Base-by-base conservation (phyloP, 805 yeast genomes). In the Debaryomyces hansenii region DNA sequence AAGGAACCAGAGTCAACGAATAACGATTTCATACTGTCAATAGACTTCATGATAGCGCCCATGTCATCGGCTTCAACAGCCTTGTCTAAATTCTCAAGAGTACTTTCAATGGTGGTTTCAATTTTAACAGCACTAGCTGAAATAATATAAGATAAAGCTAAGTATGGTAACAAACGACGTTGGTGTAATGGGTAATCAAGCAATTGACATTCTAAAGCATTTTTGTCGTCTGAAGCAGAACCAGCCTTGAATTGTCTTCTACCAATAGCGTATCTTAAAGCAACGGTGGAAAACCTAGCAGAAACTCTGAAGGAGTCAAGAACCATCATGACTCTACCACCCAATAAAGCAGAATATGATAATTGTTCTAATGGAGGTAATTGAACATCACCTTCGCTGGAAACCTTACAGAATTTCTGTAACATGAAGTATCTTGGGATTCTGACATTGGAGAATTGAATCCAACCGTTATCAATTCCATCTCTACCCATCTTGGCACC, bases 401-500 rank as follows among this genome's bases (percentile, higher is more conserved):
- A 48, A 32, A 73, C 77, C 49, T 69, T 67, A 58, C 74, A 67
- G 56, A 61, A 73, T 51, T 67, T 72, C 57, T 72, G 77, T 58
- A 73, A 67, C 78, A 73, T 73, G 57, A 68, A 70, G 56, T 60
- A 69, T 53, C 78, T 63, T 38, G 78, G 78, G 50, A 73, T 66
- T 51, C 74, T 59, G 33, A 73, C 78, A 44, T 59, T 56, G 24
- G 76, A 65, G 50, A 69, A 73, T 58, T 73, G 78, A 58, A 73
- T 73, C 78, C 78, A 73, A 50, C 78, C 78, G 43, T 73, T 73
- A 57, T 73, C 78, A 49, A 73, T 68, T 54, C 78, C 78, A 51
- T 71, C 73, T 60, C 78, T 71, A 52, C 78, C 78, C 78, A 73
- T 73, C 55, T 73, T 73, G 44, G 74, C 64, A 52, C 78, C 78